Conservation (phyloP, 371 early-diverging fungal species). For the Haplosporangium sp. region DNA sequence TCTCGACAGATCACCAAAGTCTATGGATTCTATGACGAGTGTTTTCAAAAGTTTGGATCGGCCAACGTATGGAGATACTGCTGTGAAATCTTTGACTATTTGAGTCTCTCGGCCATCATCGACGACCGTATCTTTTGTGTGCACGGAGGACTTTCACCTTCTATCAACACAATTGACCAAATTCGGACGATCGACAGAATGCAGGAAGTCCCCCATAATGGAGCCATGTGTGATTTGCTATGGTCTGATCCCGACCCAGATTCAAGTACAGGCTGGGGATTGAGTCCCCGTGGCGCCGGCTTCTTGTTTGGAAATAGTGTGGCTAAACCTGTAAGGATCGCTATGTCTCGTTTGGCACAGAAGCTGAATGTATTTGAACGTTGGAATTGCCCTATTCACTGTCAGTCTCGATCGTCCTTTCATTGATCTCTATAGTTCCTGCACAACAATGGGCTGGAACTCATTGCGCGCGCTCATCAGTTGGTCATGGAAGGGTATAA, state of each 20-base stretch:
- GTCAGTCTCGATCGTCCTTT: background rate
- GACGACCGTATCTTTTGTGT: conserved; percentile 97
- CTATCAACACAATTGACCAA: conserved; percentile 95
- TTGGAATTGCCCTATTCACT: background rate
- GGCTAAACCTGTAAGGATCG: conserved; percentile 73
- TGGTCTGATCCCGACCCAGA: conserved; percentile 99
- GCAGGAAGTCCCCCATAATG: conserved; percentile 99
- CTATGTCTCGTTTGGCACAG: background rate
- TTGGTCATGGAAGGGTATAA: conserved; percentile 99
- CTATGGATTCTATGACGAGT: conserved; percentile 99
- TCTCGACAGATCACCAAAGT: conserved; percentile 98
- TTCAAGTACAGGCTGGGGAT: conserved; percentile 83
- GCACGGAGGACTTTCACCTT: conserved; percentile 98
- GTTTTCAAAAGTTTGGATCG: conserved; percentile 97
- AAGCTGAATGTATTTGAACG: background rate
- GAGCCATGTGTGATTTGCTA: conserved; percentile 98
- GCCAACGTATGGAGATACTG: conserved; percentile 98
- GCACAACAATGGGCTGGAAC: conserved; percentile 88
- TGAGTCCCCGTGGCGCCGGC: conserved; percentile 98
- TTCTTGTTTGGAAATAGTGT: conserved; percentile 98
- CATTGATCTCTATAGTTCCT: conserved; percentile 68
- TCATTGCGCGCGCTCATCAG: conserved; percentile 99
- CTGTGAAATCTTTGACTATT: conserved; percentile 98
- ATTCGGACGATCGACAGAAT: conserved; percentile 97
- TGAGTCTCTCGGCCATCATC: conserved; percentile 94